These are phyloP conservation scores for Apiotrichum gracile DNA, from an alignment of 1,284 basidiomycete genomes.

Conservation along the genomic window DNA sequence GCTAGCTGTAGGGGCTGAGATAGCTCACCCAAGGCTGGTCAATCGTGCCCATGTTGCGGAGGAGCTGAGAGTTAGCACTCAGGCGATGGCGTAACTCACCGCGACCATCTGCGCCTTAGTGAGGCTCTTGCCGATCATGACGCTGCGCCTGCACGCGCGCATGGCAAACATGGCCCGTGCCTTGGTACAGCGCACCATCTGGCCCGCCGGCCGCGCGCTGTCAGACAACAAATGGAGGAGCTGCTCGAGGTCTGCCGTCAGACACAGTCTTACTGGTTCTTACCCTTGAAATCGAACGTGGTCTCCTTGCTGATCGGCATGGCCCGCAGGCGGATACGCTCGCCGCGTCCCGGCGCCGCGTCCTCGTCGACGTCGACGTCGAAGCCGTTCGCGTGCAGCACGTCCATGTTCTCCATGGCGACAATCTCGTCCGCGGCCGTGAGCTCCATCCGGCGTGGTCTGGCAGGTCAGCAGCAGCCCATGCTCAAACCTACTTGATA, in stretches of 20 bases:
- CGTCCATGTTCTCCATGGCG: conserved; percentile 75
- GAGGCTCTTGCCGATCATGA: conserved; percentile 90
- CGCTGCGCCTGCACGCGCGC: conserved; percentile 89
- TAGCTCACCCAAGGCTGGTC: conserved; percentile 76
- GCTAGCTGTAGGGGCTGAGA: background rate
- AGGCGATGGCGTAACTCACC: conserved; percentile 50
- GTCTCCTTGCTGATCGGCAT: conserved; percentile 89
- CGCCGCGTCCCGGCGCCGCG: conserved; percentile 50
- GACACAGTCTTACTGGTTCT: conserved; percentile 10
- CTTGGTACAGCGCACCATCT: conserved; percentile 84
- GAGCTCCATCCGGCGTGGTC: conserved; percentile 71
- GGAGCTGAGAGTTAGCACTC: conserved; percentile 53
- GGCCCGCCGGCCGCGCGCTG: conserved; percentile 56
- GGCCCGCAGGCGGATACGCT: conserved; percentile 64
- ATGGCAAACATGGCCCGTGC: conserved; percentile 95
- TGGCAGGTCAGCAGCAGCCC: conserved; percentile 34
- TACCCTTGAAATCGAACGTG: conserved; percentile 67
- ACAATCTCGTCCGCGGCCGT: conserved; percentile 86
- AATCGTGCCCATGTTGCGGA: conserved; percentile 90
- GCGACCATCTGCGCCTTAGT: conserved; percentile 69
- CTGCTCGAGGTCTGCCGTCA: conserved; percentile 79
- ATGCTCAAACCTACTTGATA: conserved; percentile 58
- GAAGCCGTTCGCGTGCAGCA: conserved; percentile 82
- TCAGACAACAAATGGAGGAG: conserved; percentile 79
- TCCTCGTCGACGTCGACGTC: conserved; percentile 60